phyloP scores from a whole-genome alignment of 208 protist species.

The Naegleria fowleri region DNA sequence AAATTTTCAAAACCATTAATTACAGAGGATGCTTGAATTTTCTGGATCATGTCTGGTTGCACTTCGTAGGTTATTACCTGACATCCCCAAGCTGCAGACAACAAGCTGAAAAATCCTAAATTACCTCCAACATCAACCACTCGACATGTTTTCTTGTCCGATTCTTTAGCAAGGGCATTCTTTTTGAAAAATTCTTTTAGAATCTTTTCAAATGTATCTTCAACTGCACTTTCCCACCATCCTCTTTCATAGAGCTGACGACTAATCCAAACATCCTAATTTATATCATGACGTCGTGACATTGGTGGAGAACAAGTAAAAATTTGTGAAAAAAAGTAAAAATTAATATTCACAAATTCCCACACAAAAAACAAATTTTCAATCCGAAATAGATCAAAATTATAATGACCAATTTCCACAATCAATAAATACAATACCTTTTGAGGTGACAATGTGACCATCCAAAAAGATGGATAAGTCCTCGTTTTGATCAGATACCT shows the following conservation, averaged over 20 bases:
- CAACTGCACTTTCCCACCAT: background rate
- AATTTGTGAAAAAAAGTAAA: too few relatives aligned
- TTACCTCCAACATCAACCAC: background rate
- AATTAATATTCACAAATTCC: too few relatives aligned
- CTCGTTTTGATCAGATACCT: background rate
- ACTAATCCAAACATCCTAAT: background rate
- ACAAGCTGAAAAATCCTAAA: constrained; percentile 5
- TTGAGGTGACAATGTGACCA: background rate
- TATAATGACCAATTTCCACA: too few relatives aligned
- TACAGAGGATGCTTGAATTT: background rate
- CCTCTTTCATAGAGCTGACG: background rate
- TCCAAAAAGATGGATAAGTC: background rate
- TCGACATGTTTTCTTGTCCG: background rate
- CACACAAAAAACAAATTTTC: too few relatives aligned
- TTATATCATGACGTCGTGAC: too few relatives aligned
- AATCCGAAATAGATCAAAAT: too few relatives aligned
- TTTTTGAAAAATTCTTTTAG: background rate
- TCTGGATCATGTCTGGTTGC: background rate
- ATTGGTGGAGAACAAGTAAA: too few relatives aligned
- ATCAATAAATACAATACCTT: too few relatives aligned
- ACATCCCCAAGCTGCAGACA: background rate
- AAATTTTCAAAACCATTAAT: background rate
- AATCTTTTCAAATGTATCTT: background rate
- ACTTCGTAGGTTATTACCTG: background rate
- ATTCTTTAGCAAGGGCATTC: background rate